A percentile compares a stretch with the other conserved stretches of the same genome.
These are phyloP conservation scores for Clavariopsis aquatica DNA, from an alignment of 495 filamentous ascomycete genomes.

Conservation along the genomic window DNA sequence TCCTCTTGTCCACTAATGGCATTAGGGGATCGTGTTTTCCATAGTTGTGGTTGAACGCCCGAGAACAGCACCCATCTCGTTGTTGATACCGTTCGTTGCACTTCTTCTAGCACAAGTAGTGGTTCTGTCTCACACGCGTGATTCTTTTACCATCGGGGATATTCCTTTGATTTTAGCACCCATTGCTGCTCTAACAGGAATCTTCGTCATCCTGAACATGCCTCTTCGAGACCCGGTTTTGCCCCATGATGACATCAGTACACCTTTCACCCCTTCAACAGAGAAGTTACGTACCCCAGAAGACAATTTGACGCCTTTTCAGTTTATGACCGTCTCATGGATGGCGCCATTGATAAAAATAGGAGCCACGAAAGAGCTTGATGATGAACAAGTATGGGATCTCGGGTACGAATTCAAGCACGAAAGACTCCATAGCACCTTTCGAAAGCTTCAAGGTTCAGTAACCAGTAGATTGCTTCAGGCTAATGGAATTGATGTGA, in stretches of 20 bases:
- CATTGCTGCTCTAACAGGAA: conserved; percentile 47
- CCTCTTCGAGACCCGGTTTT: conserved; percentile 65
- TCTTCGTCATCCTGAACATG: conserved; percentile 65
- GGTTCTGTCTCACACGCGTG: conserved; percentile 42
- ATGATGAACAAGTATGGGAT: conserved; percentile 78
- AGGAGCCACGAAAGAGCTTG: conserved; percentile 62
- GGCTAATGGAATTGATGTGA: conserved; percentile 74
- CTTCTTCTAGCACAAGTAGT: conserved; percentile 46
- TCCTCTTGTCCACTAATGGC: conserved; percentile 14
- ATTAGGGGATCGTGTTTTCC: conserved; percentile 49
- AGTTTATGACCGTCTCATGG: conserved; percentile 83
- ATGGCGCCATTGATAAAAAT: conserved; percentile 69
- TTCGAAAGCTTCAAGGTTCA: conserved; percentile 70
- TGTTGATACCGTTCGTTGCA: conserved; percentile 45
- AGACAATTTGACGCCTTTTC: conserved; percentile 75
- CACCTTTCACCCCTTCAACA: conserved; percentile 58
- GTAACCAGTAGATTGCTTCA: conserved; percentile 66
- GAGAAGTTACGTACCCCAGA: conserved; percentile 72
- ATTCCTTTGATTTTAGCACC: conserved; percentile 48
- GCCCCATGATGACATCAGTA: conserved; percentile 62
- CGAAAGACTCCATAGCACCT: conserved; percentile 65
- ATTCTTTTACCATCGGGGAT: conserved; percentile 39
- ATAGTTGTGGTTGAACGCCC: conserved; percentile 55
- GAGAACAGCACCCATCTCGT: conserved; percentile 45
- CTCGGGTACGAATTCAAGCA: conserved; percentile 78